Evolutionary conservation across 306 rosid genomes (phyloP).

Genomic region (Betula pendula): DNA sequence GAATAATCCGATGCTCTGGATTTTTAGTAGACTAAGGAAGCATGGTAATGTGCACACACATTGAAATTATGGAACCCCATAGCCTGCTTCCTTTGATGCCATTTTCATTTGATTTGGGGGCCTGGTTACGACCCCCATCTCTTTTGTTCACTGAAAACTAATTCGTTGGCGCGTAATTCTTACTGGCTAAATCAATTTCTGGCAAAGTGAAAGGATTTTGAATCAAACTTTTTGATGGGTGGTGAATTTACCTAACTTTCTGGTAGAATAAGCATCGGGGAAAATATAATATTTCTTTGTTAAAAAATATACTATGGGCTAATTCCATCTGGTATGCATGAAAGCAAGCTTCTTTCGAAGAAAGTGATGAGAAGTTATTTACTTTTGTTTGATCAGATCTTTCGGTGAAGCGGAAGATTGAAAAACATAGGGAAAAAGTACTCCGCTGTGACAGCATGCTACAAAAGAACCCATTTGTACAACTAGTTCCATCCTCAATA

Average conservation of each 20-base stretch:
- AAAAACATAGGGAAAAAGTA: constrained; percentile 77
- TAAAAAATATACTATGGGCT: neutral
- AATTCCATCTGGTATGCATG: neutral
- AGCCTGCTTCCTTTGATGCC: constrained; percentile 16
- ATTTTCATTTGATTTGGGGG: constrained; percentile 22
- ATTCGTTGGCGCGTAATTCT: neutral
- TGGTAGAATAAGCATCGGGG: neutral
- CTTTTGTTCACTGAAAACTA: neutral
- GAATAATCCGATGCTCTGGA: constrained; percentile 30
- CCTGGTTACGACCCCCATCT: constrained; percentile 24
- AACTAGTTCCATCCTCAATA: constrained; percentile 67
- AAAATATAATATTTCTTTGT: neutral
- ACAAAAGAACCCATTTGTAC: constrained; percentile 75
- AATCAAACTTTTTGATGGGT: neutral
- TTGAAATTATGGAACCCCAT: constrained; percentile 19
- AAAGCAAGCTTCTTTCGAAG: neutral
- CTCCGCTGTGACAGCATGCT: constrained; percentile 69
- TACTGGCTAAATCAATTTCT: neutral
- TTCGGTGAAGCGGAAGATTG: constrained; percentile 81
- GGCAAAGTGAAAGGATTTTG: neutral
- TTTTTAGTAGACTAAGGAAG: constrained; percentile 9
- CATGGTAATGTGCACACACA: constrained; percentile 23
- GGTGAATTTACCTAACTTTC: neutral
- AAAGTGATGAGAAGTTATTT: constrained; percentile 5
- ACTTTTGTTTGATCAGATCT: constrained; percentile 52